Evolutionary conservation across 2,329 filamentous ascomycete species (phyloP).

Genomic region (Teratosphaeria gauchensis): DNA sequence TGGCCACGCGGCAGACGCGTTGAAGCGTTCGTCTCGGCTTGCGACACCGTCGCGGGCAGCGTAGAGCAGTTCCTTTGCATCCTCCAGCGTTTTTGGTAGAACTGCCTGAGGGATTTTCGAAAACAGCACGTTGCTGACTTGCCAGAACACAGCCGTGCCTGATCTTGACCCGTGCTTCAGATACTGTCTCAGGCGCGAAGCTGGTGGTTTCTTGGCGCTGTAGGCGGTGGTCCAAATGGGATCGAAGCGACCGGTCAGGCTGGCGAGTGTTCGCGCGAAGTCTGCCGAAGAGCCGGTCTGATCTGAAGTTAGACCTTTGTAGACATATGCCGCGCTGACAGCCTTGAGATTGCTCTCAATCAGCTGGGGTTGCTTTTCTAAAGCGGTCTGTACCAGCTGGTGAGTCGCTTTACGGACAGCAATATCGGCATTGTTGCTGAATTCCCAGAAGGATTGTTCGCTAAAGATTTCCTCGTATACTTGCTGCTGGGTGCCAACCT

Average conservation of each 20-base stretch:
- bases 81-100: slow-evolving; percentile 45
- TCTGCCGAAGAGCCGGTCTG: slow-evolving; percentile 68
- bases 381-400: slow-evolving; percentile 42
- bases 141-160: slow-evolving; percentile 65
- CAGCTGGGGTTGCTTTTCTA: slow-evolving; percentile 37
- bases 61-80: slow-evolving; percentile 52
- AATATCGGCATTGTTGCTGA: slow-evolving; percentile 47
- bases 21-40: slow-evolving; percentile 63
- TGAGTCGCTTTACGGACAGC: slow-evolving; percentile 51
- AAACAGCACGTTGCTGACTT: slow-evolving; percentile 54
- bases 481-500: slow-evolving; percentile 50
- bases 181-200: slow-evolving; percentile 57
- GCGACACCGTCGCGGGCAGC: slow-evolving; percentile 63
- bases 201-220: slow-evolving; percentile 46
- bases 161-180: slow-evolving; percentile 76
- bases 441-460: slow-evolving; percentile 52
- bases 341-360: slow-evolving; percentile 38
- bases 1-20: slow-evolving; percentile 61
- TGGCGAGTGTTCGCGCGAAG: slow-evolving; percentile 56
- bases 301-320: slow-evolving; percentile 60
- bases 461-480: slow-evolving; percentile 59
- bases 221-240: slow-evolving; percentile 64
- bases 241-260: slow-evolving; percentile 55
- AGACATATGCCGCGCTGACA: slow-evolving; percentile 60
- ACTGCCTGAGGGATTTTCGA: slow-evolving; percentile 44